phyloP scores from a whole-genome alignment of 1,284 basidiomycete species.

The Flammula alnicola region DNA sequence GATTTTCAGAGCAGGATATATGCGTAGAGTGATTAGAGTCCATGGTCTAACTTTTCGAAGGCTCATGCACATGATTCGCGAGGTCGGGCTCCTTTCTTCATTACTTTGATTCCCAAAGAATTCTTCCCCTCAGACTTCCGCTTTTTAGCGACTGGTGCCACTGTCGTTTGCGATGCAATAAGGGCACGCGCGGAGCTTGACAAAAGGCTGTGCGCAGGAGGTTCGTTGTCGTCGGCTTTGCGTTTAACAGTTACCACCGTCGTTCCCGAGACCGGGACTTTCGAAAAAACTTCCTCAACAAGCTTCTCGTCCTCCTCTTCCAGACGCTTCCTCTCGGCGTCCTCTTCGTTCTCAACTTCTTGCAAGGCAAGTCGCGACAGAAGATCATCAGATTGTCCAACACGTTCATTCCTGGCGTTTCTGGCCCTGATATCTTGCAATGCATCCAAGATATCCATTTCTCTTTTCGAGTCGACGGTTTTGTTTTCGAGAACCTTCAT shows the following conservation, averaged over 20 bases:
- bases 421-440: constrained; percentile 92
- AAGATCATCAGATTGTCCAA: constrained; percentile 70
- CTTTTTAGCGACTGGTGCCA: constrained; percentile 59
- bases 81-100: constrained; percentile 51
- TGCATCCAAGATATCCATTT: constrained; percentile 98
- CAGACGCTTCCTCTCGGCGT: constrained; percentile 63
- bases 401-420: constrained; percentile 90
- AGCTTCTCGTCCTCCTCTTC: constrained; percentile 93
- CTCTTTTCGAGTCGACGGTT: constrained; percentile 89
- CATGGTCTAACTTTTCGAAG: too few species aligned
- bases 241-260: constrained; percentile 76
- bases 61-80: neutral
- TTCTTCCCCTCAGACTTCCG: constrained; percentile 64
- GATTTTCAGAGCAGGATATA: too few species aligned
- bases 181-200: constrained; percentile 75
- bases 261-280: constrained; percentile 52
- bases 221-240: constrained; percentile 75
- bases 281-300: constrained; percentile 86
- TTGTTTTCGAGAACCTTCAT: constrained; percentile 97
- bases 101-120: constrained; percentile 74
- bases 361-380: constrained; percentile 59
- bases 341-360: constrained; percentile 74
- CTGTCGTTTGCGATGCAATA: constrained; percentile 53
- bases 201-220: constrained; percentile 72
- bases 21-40: too few species aligned